Evolutionary conservation across 2,329 filamentous ascomycete species (phyloP), one percentile per base, ranked within the genome.

Genomic region (Trichoderma sp.): DNA sequence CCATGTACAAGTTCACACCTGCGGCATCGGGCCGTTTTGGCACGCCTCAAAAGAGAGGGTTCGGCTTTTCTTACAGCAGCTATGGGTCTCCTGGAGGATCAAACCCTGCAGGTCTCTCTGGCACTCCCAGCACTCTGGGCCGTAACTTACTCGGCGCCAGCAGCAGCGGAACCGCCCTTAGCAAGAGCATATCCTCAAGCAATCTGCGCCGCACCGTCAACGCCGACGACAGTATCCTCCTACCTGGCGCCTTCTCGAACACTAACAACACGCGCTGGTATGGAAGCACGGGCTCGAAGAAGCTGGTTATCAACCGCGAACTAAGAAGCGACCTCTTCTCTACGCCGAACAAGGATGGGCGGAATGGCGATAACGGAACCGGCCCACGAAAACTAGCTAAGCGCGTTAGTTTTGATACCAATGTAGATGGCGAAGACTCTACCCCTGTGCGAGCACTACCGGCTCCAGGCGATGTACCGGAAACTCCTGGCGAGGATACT

Each of bases 51-150:
- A 96, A 95, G 85, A 91, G 93, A 74, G 95, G 94, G 6, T 98
- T 94, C 81, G 96, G 96, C 3, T 97, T 98, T 83, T 95, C 93
- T 2, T 98, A 98, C 85, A 97, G 95, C 78, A 95, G 93, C 3
- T 98, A 97, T 80, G 95, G 94, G 62, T 95, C 93, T 1, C 95
- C 96, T 6, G 92, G 88, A 75, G 92, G 88, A 75, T 94, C 91
- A 79, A 90, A 90, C 27, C 90, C 93, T 5, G 91, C 92, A 81
- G 89, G 87, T 50, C 87, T 90, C 60, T 83, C 83, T 3, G 94
- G 92, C 83, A 93, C 93, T 7, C 93, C 94, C 6, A 91, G 90
- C 50, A 88, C 88, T 21, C 85, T 93, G 69, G 90, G 91, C 29
- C 91, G 91, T 81, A 95, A 92, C 81, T 84, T 95, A 45, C 84